These are phyloP conservation scores for Chlamydomonas sphaeroides DNA, from an alignment of 139 green algal species.

Conservation along the genomic window DNA sequence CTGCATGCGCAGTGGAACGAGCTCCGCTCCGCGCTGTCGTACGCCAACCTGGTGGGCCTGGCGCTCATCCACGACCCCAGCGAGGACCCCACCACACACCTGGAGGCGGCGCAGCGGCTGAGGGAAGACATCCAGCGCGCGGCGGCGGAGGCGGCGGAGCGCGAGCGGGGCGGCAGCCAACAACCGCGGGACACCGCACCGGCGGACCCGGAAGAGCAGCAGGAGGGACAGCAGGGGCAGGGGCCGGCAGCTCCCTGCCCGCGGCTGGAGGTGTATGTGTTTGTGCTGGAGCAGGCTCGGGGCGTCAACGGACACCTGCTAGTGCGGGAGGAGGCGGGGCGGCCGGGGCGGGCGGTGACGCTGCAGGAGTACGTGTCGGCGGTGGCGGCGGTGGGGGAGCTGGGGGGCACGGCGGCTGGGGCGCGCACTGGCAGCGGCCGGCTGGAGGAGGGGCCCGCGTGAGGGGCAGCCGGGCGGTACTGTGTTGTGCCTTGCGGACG, in stretches of 20 bases:
- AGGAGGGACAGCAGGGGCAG: not conserved
- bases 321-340: not conserved
- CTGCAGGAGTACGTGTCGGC: too few species aligned
- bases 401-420: too few species aligned
- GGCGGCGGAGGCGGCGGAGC: not conserved
- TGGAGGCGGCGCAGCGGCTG: constrained; percentile 25
- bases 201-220: not conserved
- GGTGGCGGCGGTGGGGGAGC: too few species aligned
- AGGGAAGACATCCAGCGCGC: not conserved
- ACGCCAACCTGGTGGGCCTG: constrained; percentile 35
- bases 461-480: too few species aligned
- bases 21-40: constrained; percentile 27
- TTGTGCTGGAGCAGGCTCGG: constrained; percentile 7
- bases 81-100: constrained; percentile 14
- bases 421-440: too few species aligned
- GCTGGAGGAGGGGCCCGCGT: too few species aligned
- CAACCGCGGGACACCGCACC: not conserved
- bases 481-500: too few species aligned
- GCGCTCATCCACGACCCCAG: constrained; percentile 32
- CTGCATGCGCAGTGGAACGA: constrained; percentile 30
- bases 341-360: not conserved
- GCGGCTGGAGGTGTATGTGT: constrained; percentile 25
- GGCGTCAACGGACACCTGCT: constrained; percentile 33
- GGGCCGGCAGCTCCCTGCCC: not conserved
- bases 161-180: not conserved